Evolutionary conservation across 2,329 filamentous ascomycete species (phyloP).

Genomic region (Ambrosiella xylebori): DNA sequence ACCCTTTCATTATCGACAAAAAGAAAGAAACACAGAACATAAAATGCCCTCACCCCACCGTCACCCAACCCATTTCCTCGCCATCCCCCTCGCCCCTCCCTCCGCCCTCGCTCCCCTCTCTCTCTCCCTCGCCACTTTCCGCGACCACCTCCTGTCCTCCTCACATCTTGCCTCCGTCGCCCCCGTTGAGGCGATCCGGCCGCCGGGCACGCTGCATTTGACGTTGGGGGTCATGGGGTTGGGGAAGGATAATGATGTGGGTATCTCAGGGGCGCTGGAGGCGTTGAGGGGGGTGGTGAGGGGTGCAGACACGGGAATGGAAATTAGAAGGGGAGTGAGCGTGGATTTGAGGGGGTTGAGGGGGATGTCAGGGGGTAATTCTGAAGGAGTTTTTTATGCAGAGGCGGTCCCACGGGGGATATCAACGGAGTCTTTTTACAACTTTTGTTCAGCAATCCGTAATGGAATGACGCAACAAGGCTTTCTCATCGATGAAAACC

Average conservation of each 20-base stretch:
- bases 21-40: not conserved
- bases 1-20: too few relatives aligned
- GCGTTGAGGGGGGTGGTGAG: not conserved
- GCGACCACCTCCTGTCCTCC: slow-evolving; percentile 32
- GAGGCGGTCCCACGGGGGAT: too few relatives aligned
- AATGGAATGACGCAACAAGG: too few relatives aligned
- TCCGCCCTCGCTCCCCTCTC: slow-evolving; percentile 47
- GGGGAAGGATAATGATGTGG: not conserved
- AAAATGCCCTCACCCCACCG: slow-evolving; percentile 15
- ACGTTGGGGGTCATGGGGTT: slow-evolving; percentile 68
- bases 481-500: too few relatives aligned
- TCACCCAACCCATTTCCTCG: slow-evolving; percentile 56
- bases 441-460: too few relatives aligned
- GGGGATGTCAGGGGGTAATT: too few relatives aligned
- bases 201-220: slow-evolving; percentile 65
- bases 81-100: slow-evolving; percentile 50
- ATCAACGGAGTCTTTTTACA: too few relatives aligned
- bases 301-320: too few relatives aligned
- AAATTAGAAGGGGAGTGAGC: too few relatives aligned
- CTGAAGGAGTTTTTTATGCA: too few relatives aligned
- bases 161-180: slow-evolving; percentile 30
- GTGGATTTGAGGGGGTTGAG: too few relatives aligned
- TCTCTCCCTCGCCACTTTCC: slow-evolving; percentile 43
- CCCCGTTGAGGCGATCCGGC: slow-evolving; percentile 52
- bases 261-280: not conserved